Base-by-base conservation (phyloP, 1,284 basidiomycete genomes). In the Agaricales sp. region DNA sequence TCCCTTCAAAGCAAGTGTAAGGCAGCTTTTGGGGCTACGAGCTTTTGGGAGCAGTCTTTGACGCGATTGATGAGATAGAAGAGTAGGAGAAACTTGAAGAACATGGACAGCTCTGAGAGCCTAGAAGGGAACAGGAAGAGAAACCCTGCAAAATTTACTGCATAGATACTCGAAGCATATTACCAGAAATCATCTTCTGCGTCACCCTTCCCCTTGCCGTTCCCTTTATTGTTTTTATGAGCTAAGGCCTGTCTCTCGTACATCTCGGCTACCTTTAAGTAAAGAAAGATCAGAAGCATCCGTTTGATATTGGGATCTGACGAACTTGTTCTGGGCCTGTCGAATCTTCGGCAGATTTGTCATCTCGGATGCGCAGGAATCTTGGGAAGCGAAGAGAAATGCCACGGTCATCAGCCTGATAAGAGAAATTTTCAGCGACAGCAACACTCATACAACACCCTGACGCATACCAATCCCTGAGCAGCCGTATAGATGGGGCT, bases 401-500 rank as follows among this genome's bases (percentile, higher is more conserved):
- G 0, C 95, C 93, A 57, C 92, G 73, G 45, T 87, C 80, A 49
- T 92, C 91, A 25, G 85, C 80, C 91, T 92, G 56, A 21, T 22
- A 6, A 26, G 19, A 18, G n/a, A 8, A 19, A 16, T 11, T 8
- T 47, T 47, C 38, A 44, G 35, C 23, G 49, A 41, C 39, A 44
- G 50, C 26, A 48, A 26, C 30, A 38, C 37, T 51, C 49, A 45
- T 30, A 25, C 47, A 50, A 26, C 52, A 37, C 50, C 13, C 35
- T 43, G 37, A 37, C 18, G 74, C 88, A 58, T 58, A 94, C 92
- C 68, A 93, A 59, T 54, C 95, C 95, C 63, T 93, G 88, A n/a
- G 91, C 96, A 3, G 96, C 96, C 3, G 91, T 90, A 63, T 99
- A 99, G 23, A 99, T 80, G 1, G 96, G 96, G 67, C 93, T 97